phyloP scores from a whole-genome alignment of 2,329 filamentous ascomycete genomes.

The Aspergillus novoparasiticus region DNA sequence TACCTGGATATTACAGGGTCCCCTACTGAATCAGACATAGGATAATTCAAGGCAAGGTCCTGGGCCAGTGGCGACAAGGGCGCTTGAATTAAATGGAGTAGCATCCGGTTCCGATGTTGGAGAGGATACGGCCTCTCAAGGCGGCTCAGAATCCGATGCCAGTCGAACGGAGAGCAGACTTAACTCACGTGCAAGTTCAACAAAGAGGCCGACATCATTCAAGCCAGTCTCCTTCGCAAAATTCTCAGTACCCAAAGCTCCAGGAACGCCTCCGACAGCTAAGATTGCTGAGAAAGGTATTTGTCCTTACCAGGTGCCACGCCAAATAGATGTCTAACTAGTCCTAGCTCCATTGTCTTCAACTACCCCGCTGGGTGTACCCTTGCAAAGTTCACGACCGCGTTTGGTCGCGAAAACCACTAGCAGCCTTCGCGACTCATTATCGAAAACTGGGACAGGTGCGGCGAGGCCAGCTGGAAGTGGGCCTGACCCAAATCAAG shows the following conservation, averaged over 20 bases:
- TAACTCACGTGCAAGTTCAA: conserved; percentile 50
- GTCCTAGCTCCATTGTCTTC: conserved; percentile 37
- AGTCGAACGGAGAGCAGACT: conserved; percentile 56
- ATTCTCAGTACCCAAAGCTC: conserved; percentile 65
- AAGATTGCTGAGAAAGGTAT: conserved; percentile 60
- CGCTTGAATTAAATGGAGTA: conserved; percentile 43
- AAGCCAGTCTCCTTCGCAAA: conserved; percentile 69
- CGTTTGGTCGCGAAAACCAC: conserved; percentile 66
- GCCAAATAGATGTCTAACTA: conserved; percentile 11
- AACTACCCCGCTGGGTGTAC: conserved; percentile 41
- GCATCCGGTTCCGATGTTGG: conserved; percentile 39
- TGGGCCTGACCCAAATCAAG: conserved; percentile 67
- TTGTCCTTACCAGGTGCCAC: conserved; percentile 8
- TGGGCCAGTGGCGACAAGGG: conserved; percentile 37
- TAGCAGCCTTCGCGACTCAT: conserved; percentile 53
- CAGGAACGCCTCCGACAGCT: conserved; percentile 52
- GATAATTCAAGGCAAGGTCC: conserved; percentile 33
- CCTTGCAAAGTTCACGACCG: conserved; percentile 55
- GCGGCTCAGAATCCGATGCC: conserved; percentile 65
- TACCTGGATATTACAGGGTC: conserved; percentile 13
- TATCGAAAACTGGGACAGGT: conserved; percentile 51
- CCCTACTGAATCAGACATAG: conserved; percentile 26
- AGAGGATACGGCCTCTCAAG: conserved; percentile 45
- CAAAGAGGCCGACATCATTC: conserved; percentile 65
- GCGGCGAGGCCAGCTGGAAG: conserved; percentile 49